phyloP scores from a whole-genome alignment of 2,329 filamentous ascomycete genomes.

The Stagonosporopsis chrysanthemi region DNA sequence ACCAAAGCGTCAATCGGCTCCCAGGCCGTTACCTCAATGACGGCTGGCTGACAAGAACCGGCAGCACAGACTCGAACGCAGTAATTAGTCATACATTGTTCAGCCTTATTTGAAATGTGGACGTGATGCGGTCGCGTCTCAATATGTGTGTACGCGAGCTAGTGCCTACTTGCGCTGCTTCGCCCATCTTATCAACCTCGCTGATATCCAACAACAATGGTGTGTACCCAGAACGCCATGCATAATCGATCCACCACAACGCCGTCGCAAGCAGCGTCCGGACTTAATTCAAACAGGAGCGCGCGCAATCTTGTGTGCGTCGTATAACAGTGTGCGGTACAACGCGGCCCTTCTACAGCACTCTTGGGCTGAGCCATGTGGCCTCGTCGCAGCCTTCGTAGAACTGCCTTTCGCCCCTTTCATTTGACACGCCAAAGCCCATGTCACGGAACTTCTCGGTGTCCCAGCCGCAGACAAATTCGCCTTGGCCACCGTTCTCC shows the following conservation, averaged over 20 bases:
- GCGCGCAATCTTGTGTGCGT: not conserved
- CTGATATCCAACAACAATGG: slow-evolving; percentile 16
- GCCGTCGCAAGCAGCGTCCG: slow-evolving; percentile 26
- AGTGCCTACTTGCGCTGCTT: not conserved
- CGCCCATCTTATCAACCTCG: slow-evolving; percentile 8
- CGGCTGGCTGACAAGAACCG: too few relatives aligned
- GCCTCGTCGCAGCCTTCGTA: slow-evolving; percentile 48
- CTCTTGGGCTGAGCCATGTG: slow-evolving; percentile 50
- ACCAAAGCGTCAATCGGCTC: too few relatives aligned
- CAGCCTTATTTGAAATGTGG: not conserved
- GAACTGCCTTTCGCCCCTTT: slow-evolving; percentile 41
- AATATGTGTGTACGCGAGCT: slow-evolving; percentile 2
- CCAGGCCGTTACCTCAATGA: not conserved
- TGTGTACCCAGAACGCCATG: slow-evolving; percentile 36
- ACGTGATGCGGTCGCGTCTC: slow-evolving; percentile 1
- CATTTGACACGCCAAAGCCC: slow-evolving; percentile 44
- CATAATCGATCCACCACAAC: slow-evolving; percentile 36
- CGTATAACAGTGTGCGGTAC: slow-evolving; percentile 2
- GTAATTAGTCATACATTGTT: not conserved
- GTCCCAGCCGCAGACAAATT: slow-evolving; percentile 51
- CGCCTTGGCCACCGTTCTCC: slow-evolving; percentile 45
- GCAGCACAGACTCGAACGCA: too few relatives aligned
- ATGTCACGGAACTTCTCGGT: slow-evolving; percentile 45
- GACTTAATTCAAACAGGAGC: slow-evolving; percentile 16
- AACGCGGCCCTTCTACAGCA: slow-evolving; percentile 17